Evolutionary conservation across 2,329 filamentous ascomycete species (phyloP).

Genomic region (Pseudogymnoascus sp.): DNA sequence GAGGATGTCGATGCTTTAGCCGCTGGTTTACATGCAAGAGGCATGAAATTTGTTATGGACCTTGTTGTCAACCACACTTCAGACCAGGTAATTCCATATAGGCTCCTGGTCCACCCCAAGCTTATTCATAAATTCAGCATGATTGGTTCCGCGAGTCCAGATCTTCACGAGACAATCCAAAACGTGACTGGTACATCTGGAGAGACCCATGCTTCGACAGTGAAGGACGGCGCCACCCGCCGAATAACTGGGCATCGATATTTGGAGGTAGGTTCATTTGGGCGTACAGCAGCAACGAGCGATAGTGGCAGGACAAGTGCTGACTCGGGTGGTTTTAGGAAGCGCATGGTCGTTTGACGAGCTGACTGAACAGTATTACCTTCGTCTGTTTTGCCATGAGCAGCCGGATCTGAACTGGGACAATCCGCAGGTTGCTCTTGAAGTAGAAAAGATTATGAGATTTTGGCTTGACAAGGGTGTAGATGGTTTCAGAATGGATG

Average conservation of each 20-base stretch:
- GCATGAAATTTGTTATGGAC: constrained; percentile 59
- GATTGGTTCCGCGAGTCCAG: constrained; percentile 50
- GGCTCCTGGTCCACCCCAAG: neutral
- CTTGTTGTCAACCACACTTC: constrained; percentile 62
- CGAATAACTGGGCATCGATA: constrained; percentile 38
- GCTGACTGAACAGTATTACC: constrained; percentile 43
- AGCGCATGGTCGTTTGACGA: constrained; percentile 49
- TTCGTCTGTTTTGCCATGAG: constrained; percentile 56
- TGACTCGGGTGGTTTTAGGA: constrained; percentile 12
- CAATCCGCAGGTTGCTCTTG: constrained; percentile 54
- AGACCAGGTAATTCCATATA: constrained; percentile 30
- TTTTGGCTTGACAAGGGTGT: constrained; percentile 65
- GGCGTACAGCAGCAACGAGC: constrained; percentile 20
- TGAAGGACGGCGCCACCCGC: constrained; percentile 31
- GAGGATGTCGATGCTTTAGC: constrained; percentile 55
- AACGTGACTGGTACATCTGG: constrained; percentile 62
- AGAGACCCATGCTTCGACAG: constrained; percentile 30
- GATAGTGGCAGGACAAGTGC: constrained; percentile 33
- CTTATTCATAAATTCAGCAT: constrained; percentile 34
- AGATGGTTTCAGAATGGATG: constrained; percentile 55
- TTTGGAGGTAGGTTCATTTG: constrained; percentile 37
- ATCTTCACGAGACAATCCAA: constrained; percentile 38
- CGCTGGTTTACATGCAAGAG: constrained; percentile 45
- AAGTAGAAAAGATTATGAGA: constrained; percentile 60
- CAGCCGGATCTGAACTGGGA: constrained; percentile 78